Evolutionary conservation across 1,139 yeast species (phyloP).

Genomic region (Lodderomyces elongisporus): DNA sequence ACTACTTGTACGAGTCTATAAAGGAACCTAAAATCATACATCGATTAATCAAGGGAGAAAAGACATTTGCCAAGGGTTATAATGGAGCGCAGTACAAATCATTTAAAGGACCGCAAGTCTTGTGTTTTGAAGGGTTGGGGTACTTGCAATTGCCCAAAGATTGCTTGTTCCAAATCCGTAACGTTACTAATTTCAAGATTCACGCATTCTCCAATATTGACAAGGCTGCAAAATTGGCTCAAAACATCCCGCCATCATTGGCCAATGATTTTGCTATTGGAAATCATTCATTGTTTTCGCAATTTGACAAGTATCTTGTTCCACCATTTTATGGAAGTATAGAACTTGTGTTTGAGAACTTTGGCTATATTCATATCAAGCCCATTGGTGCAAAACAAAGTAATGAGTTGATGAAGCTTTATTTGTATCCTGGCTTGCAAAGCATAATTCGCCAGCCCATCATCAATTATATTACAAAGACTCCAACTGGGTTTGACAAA

Average conservation of each 20-base stretch:
- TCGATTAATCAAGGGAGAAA: conserved; percentile 32
- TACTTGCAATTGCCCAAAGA: conserved; percentile 39
- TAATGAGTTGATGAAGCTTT: conserved; percentile 28
- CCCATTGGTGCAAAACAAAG: conserved; percentile 50
- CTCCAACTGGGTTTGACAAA: conserved; percentile 34
- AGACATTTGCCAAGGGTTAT: conserved; percentile 29
- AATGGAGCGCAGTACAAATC: conserved; percentile 35
- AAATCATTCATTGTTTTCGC: not conserved
- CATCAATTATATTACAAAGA: conserved; percentile 26
- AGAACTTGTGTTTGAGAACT: conserved; percentile 62
- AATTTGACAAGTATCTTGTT: conserved; percentile 40
- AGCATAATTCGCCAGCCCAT: conserved; percentile 36
- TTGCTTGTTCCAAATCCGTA: conserved; percentile 41
- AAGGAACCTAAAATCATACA: conserved; percentile 27
- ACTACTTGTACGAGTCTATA: conserved; percentile 15
- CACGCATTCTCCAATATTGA: conserved; percentile 23
- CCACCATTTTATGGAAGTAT: conserved; percentile 69
- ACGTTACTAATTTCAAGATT: conserved; percentile 28
- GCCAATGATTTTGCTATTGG: conserved; percentile 26
- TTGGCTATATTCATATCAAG: conserved; percentile 62
- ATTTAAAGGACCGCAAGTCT: conserved; percentile 39
- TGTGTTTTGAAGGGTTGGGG: conserved; percentile 59
- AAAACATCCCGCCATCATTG: conserved; percentile 13
- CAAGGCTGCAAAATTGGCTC: conserved; percentile 22
- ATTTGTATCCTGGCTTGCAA: conserved; percentile 28